Conservation (phyloP, 768 basidiomycete genomes). For the Pleurotus sapidus region DNA sequence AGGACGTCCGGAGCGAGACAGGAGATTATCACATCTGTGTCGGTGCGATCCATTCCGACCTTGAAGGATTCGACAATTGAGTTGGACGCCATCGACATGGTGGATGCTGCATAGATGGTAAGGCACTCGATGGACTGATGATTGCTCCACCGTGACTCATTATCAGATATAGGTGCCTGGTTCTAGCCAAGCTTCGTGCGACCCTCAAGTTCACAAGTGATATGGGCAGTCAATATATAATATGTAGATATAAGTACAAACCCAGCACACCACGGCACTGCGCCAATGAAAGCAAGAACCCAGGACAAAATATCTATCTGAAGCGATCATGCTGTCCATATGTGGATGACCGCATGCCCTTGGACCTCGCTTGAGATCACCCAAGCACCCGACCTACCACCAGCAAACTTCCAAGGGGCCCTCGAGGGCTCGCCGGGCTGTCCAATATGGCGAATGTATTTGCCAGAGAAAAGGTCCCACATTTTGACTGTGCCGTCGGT, state of each 20-base stretch:
- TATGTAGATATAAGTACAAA: too few relatives aligned
- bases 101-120: too few relatives aligned
- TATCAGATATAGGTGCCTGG: too few relatives aligned
- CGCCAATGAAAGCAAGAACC: background rate
- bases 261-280: too few relatives aligned
- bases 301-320: background rate
- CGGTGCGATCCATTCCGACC: background rate
- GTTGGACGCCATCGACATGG: background rate
- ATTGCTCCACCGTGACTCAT: too few relatives aligned
- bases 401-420: slow-evolving; percentile 1
- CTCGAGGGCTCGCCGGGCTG: background rate
- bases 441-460: background rate
- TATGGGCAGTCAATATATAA: too few relatives aligned
- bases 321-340: background rate
- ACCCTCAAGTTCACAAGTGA: too few relatives aligned
- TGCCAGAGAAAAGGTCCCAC: background rate
- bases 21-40: background rate
- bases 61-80: background rate
- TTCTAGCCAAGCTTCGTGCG: too few relatives aligned
- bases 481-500: slow-evolving; percentile 1
- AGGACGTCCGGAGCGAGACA: background rate
- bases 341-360: background rate
- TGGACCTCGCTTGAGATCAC: background rate
- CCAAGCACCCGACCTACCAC: background rate
- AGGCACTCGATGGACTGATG: too few relatives aligned